Evolutionary conservation across 1,139 yeast genomes (phyloP).

Genomic region (Zygosaccharomyces sapae): DNA sequence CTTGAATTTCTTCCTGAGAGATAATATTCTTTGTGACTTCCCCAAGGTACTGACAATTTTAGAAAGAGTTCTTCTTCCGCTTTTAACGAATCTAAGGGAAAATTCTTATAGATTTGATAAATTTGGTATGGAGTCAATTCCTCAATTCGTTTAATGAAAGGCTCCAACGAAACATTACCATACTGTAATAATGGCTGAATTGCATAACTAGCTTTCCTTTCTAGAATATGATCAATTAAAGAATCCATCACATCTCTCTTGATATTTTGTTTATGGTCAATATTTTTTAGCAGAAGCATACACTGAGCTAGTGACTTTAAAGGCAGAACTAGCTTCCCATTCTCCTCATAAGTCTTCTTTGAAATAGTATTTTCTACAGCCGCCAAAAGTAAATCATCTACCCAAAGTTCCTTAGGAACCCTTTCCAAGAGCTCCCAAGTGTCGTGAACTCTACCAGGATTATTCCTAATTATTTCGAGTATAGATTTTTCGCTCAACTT

Average conservation of each 20-base stretch:
- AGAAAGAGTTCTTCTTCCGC: constrained; percentile 13
- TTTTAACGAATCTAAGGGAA: constrained; percentile 14
- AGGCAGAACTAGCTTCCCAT: constrained; percentile 21
- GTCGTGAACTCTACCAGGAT: constrained; percentile 34
- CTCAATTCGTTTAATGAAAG: constrained; percentile 13
- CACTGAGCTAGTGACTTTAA: constrained; percentile 16
- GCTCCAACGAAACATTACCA: constrained; percentile 11
- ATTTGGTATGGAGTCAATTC: constrained; percentile 18
- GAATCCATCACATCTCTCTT: constrained; percentile 13
- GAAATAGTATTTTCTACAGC: constrained; percentile 4
- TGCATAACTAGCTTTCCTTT: constrained; percentile 17
- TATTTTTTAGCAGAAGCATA: constrained; percentile 13
- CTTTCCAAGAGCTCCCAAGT: too few relatives aligned
- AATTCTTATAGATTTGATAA: constrained; percentile 12
- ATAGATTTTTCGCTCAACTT: constrained; percentile 20
- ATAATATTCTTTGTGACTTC: constrained; percentile 9
- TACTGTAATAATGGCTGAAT: constrained; percentile 18
- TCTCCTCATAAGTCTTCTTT: constrained; percentile 9
- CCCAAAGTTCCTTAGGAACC: constrained; percentile 24
- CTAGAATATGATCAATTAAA: constrained; percentile 15
- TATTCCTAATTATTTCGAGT: constrained; percentile 24
- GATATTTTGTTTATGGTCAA: constrained; percentile 13
- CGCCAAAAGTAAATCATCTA: constrained; percentile 4
- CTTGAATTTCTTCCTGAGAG: constrained; percentile 18
- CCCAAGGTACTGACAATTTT: constrained; percentile 17